Evolutionary conservation across 306 rosid genomes (phyloP).

Genomic region (Cicer judaicum): DNA sequence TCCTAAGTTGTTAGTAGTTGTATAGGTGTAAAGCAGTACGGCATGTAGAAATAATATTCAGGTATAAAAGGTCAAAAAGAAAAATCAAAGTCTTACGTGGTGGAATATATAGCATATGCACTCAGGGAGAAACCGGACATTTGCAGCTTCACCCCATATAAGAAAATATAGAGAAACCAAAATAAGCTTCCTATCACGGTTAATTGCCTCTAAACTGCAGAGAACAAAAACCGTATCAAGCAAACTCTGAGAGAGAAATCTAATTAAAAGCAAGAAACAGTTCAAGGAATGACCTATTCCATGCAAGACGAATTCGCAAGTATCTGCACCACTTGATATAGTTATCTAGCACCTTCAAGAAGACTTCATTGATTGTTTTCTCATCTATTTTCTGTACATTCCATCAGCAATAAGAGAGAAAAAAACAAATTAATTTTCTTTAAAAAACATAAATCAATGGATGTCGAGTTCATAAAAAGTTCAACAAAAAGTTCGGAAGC

Average conservation of each 20-base stretch:
- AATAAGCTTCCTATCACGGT: constrained; percentile 84
- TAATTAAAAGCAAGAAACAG: constrained; percentile 42
- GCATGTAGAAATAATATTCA: constrained; percentile 9
- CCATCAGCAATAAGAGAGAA: constrained; percentile 36
- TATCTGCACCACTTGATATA: constrained; percentile 93
- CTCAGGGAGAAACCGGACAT: constrained; percentile 97
- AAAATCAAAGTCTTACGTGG: constrained; percentile 66
- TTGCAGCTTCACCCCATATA: constrained; percentile 99
- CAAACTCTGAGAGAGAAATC: constrained; percentile 39
- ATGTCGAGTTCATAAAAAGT: constrained; percentile 20
- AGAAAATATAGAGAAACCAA: constrained; percentile 85
- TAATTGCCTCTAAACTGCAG: constrained; percentile 86
- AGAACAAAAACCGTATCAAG: constrained; percentile 41
- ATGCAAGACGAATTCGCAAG: constrained; percentile 77
- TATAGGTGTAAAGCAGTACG: background rate
- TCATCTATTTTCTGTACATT: constrained; percentile 83
- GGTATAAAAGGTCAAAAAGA: constrained; percentile 19
- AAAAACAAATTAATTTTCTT: background rate
- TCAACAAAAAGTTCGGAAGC: constrained; percentile 10
- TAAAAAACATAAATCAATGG: constrained; percentile 5
- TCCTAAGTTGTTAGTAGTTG: no score
- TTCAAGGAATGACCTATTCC: constrained; percentile 78
- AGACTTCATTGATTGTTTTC: constrained; percentile 78
- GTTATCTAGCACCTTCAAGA: constrained; percentile 87
- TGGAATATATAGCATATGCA: constrained; percentile 96